Base-by-base conservation (phyloP, 2,329 filamentous ascomycete species). In the Trematosphaeria pertusa region DNA sequence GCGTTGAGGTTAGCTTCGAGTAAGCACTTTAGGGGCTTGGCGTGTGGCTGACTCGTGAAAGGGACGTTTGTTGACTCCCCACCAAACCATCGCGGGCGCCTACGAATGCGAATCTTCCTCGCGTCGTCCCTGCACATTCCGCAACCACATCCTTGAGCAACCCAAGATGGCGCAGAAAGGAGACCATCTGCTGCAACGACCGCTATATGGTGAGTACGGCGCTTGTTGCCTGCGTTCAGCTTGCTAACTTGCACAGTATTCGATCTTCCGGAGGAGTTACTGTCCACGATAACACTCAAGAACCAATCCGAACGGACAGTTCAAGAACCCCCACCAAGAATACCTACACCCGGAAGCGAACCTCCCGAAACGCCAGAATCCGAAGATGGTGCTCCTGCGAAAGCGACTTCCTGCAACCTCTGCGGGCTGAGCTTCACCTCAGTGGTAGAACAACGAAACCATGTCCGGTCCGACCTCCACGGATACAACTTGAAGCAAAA, bases 401-500 rank as follows among this genome's bases (percentile, higher is more conserved):
- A 82, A 28, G 83, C 84, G 8, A 91, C 89, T 48, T 83, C 90
- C 11, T 99, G 94, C 70, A 85, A 87, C 1, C 79, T 97, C 4
- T 99, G 94, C 73, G 78, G 81, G 30, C 79, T 91, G 28, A 77
- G 81, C 4, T 96, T 95, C 62, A 65, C 79, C 22, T 87, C 81
- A 8, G 80, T 96, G 6, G 80, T 85, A 50, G 93, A 97, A 52
- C 93, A 97, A 68, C 84, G 90, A 51, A 82, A 84, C 48, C 94
- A 99, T 73, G 85, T 90, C 47, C 88, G 89, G 62, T 96, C 93
- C 8, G 94, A 99, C 65, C 80, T 95, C 37, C 94, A 99, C 71
- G 83, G 87, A 56, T 99, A 97, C 75, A 99, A 99, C 69, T 75
- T 97, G 51, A 97, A 96, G 73, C 89, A 93, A 68, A 96, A 90